These are phyloP conservation scores for Dispira simplex DNA, from an alignment of 192 early-diverging fungal species.

Conservation along the genomic window DNA sequence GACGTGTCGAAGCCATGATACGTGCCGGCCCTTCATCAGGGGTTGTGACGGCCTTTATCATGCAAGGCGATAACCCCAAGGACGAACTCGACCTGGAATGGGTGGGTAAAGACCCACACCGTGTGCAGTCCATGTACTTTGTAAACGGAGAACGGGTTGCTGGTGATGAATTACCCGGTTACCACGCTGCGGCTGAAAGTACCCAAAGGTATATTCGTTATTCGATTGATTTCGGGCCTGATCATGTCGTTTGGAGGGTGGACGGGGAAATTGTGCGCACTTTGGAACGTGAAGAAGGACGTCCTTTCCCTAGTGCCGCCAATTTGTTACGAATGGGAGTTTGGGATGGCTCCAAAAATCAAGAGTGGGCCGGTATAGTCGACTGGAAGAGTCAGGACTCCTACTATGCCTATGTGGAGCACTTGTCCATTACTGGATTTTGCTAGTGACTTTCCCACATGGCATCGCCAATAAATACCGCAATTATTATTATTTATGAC, in stretches of 20 bases:
- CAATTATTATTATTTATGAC: too few species aligned
- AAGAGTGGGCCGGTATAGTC: constrained; percentile 26
- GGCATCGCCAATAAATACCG: too few species aligned
- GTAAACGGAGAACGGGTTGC: constrained; percentile 26
- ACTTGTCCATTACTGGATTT: constrained; percentile 2
- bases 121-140: constrained; percentile 35
- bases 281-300: constrained; percentile 13
- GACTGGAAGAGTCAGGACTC: constrained; percentile 15
- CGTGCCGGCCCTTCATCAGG: constrained; percentile 24
- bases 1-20: constrained; percentile 22
- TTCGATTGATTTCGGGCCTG: constrained; percentile 35
- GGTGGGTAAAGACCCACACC: constrained; percentile 34
- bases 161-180: constrained; percentile 17
- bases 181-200: constrained; percentile 20
- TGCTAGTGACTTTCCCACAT: not conserved
- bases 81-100: constrained; percentile 52
- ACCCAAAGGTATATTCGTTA: constrained; percentile 33
- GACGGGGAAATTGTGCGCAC: constrained; percentile 30
- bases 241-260: constrained; percentile 39
- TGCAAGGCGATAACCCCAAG: constrained; percentile 22
- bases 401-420: constrained; percentile 6
- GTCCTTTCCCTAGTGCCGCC: constrained; percentile 20
- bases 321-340: constrained; percentile 23
- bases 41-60: constrained; percentile 33
- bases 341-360: constrained; percentile 28